A percentile compares a stretch with the other conserved stretches of the same genome.
These are phyloP conservation scores for Diplosphaera chodatii DNA, from an alignment of 139 green algal genomes.

Conservation along the genomic window DNA sequence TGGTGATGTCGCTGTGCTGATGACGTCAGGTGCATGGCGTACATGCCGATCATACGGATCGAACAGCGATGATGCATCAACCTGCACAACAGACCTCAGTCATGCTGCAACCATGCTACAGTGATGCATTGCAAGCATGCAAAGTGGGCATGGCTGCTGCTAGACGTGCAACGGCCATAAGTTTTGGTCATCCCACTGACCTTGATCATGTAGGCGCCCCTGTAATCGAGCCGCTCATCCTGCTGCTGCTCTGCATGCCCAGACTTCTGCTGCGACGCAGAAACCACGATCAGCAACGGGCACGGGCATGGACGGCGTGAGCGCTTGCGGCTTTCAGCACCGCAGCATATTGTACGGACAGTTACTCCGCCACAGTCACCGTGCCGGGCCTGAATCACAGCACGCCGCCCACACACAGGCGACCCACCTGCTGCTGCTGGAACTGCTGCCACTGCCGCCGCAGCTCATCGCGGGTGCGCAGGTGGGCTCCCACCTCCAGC, in stretches of 20 bases:
- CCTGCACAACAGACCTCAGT: neutral
- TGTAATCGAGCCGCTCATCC: slow-evolving; percentile 15
- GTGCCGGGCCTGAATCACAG: too few species aligned
- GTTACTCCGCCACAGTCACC: too few species aligned
- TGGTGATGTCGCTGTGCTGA: slow-evolving; percentile 28
- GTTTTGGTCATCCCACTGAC: too few species aligned
- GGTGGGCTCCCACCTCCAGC: slow-evolving; percentile 23
- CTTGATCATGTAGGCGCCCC: slow-evolving; percentile 39
- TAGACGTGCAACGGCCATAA: too few species aligned
- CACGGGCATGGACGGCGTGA: neutral
- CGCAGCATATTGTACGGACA: too few species aligned
- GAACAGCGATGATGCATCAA: neutral
- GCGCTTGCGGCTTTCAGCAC: too few species aligned
- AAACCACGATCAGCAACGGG: neutral
- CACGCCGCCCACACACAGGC: too few species aligned
- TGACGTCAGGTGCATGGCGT: slow-evolving; percentile 30
- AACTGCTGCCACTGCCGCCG: slow-evolving; percentile 33
- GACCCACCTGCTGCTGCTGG: slow-evolving; percentile 19
- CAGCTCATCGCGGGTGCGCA: slow-evolving; percentile 36
- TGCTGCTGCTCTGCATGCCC: slow-evolving; percentile 6
- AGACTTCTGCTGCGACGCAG: neutral
- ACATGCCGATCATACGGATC: neutral
- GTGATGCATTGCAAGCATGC: too few species aligned
- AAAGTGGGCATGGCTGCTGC: too few species aligned
- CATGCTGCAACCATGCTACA: too few species aligned